Percentiles rank a stretch among this genome's conserved stretches.
Evolutionary conservation across 768 basidiomycete species (phyloP).

Genomic region (Tylopilus cervinicoccineus): DNA sequence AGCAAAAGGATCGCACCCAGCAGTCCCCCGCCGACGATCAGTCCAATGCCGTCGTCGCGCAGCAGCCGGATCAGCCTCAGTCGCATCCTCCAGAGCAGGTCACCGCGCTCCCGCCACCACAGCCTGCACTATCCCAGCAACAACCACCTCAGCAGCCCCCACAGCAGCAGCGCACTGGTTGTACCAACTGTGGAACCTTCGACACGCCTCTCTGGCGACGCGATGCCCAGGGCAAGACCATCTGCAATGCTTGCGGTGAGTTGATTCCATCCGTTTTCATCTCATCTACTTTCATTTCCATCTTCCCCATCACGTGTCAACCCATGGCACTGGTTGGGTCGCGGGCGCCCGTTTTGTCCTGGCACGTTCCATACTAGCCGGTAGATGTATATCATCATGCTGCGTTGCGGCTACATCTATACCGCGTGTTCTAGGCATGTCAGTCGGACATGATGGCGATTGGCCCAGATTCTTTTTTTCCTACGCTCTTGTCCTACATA

Average conservation of each 20-base stretch:
- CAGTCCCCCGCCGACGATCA: constrained; percentile 17
- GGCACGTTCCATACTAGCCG: constrained; percentile 26
- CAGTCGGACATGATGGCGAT: constrained; percentile 32
- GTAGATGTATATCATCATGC: constrained; percentile 33
- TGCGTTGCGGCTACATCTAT: constrained; percentile 29
- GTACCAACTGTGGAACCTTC: constrained; percentile 73
- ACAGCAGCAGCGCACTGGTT: constrained; percentile 43
- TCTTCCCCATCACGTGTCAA: constrained; percentile 38
- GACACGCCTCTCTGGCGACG: constrained; percentile 84
- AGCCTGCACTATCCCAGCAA: constrained; percentile 20
- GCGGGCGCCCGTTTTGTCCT: constrained; percentile 29
- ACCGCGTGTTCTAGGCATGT: constrained; percentile 35
- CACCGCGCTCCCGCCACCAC: constrained; percentile 25
- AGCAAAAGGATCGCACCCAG: constrained; percentile 30
- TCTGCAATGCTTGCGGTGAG: constrained; percentile 92
- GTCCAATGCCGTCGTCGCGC: constrained; percentile 4
- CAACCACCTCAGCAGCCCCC: constrained; percentile 22
- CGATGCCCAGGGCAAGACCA: constrained; percentile 73
- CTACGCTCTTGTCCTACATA: constrained; percentile 30
- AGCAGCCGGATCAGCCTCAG: constrained; percentile 14
- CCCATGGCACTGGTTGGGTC: constrained; percentile 29
- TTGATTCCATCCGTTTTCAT: constrained; percentile 31
- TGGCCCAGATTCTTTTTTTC: constrained; percentile 31
- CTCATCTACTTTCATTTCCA: constrained; percentile 34
- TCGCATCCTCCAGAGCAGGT: constrained; percentile 23